Conservation (phyloP, 768 basidiomycete genomes). For the Kwoniella shandongensis region DNA sequence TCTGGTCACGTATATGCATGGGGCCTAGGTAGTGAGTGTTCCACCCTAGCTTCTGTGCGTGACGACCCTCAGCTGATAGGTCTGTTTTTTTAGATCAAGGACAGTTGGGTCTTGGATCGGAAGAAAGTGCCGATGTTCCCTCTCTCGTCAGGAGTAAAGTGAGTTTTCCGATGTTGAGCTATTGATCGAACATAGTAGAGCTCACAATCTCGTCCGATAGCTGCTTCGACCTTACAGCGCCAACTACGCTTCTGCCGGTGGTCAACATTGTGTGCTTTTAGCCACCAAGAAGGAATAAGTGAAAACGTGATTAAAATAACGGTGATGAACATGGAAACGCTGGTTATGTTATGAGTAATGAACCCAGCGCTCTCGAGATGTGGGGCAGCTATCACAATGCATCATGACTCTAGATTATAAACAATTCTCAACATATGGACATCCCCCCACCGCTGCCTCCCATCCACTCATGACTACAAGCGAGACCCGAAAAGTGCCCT, state of each 20-base stretch:
- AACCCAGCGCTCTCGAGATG: no score
- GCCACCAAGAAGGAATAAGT: conserved; percentile 29
- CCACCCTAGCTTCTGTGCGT: not conserved
- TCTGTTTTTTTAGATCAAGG: conserved; percentile 27
- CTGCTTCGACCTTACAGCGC: conserved; percentile 41
- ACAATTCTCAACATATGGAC: no score
- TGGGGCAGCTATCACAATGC: no score
- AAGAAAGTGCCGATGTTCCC: conserved; percentile 52
- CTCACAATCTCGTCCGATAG: no score
- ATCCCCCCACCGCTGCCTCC: no score
- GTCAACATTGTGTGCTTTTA: conserved; percentile 53
- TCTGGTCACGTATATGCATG: conserved; percentile 56
- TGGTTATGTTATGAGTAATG: no score
- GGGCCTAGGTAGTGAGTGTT: conserved; percentile 55
- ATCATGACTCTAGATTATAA: no score
- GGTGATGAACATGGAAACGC: no score
- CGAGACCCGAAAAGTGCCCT: no score
- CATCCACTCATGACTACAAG: no score
- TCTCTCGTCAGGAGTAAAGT: conserved; percentile 51
- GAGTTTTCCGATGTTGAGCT: conserved; percentile 9
- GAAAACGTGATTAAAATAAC: no score
- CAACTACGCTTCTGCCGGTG: conserved; percentile 50
- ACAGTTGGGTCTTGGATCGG: conserved; percentile 55
- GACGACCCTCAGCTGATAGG: not conserved
- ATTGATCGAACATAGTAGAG: conserved; percentile 4